These are phyloP conservation scores for Cyberlindnera samutprakarnensis DNA, from an alignment of 805 yeast genomes.

Conservation along the genomic window DNA sequence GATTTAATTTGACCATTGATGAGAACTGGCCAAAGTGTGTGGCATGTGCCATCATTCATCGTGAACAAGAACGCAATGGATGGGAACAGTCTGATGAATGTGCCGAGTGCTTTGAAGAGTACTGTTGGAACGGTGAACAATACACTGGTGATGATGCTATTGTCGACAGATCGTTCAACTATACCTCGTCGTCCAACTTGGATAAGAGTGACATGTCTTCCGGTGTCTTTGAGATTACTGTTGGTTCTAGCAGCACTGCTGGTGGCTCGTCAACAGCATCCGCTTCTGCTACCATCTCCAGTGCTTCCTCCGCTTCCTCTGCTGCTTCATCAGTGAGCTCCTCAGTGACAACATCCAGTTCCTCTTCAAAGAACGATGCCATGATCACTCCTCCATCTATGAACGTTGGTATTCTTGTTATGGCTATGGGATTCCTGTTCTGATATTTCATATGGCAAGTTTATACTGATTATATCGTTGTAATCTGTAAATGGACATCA, in stretches of 20 bases:
- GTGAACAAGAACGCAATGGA: constrained; percentile 65
- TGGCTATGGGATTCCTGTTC: too few species aligned
- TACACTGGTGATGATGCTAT: background rate
- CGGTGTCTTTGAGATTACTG: constrained; percentile 1
- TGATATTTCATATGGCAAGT: too few species aligned
- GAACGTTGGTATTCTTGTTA: too few species aligned
- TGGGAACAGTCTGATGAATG: constrained; percentile 61
- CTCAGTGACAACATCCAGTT: too few species aligned
- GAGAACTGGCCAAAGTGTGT: constrained; percentile 38
- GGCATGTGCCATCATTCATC: constrained; percentile 76
- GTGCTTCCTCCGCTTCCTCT: background rate
- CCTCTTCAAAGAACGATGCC: too few species aligned
- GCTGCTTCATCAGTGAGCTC: too few species aligned
- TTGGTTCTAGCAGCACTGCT: constrained; percentile 2
- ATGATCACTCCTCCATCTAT: too few species aligned
- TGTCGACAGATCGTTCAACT: background rate
- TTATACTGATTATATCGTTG: too few species aligned
- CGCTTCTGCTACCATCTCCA: background rate
- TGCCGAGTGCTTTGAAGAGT: constrained; percentile 55
- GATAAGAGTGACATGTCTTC: constrained; percentile 1
- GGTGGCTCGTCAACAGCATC: constrained; percentile 3
- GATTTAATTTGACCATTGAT: constrained; percentile 60
- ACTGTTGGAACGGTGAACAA: constrained; percentile 68
- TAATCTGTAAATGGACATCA: background rate
- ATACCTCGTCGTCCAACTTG: background rate